Conservation (phyloP, 345 rosid genomes). For the Sapria himalayana region DNA sequence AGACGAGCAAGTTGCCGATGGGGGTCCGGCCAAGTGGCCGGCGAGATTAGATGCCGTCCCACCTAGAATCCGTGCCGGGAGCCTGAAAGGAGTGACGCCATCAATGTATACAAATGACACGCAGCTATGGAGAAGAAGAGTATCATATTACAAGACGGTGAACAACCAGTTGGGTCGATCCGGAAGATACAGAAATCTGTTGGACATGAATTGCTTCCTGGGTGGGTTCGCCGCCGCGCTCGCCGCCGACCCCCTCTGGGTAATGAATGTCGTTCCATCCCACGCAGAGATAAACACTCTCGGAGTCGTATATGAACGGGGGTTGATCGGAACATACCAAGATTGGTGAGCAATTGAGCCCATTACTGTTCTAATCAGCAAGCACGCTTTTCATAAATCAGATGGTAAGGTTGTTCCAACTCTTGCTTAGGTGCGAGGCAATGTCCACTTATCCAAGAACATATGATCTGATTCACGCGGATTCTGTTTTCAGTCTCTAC, state of each 20-base stretch:
- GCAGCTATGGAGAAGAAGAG: conserved; percentile 49
- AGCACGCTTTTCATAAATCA: background rate
- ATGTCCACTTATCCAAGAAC: conserved; percentile 98
- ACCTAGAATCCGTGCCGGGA: conserved; percentile 50
- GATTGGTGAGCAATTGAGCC: conserved; percentile 31
- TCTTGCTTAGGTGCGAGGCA: conserved; percentile 47
- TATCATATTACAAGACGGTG: conserved; percentile 42
- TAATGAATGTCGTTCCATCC: conserved; percentile 57
- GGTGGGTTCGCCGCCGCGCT: conserved; percentile 86
- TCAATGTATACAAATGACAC: conserved; percentile 30
- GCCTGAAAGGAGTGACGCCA: conserved; percentile 29
- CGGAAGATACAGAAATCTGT: conserved; percentile 75
- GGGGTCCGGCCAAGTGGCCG: conserved; percentile 57
- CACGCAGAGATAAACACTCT: conserved; percentile 45
- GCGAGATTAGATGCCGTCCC: conserved; percentile 49
- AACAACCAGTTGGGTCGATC: conserved; percentile 38
- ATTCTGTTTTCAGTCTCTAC: conserved; percentile 53
- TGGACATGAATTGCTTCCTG: conserved; percentile 62
- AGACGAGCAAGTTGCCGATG: conserved; percentile 49
- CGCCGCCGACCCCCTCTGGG: conserved; percentile 62
- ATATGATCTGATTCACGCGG: conserved; percentile 71
- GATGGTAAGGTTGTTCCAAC: background rate
- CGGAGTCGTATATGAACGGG: conserved; percentile 73
- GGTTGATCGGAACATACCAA: conserved; percentile 81
- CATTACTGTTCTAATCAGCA: too few species aligned